Percentiles rank a stretch among this genome's conserved stretches.
phyloP scores from a whole-genome alignment of 1,284 basidiomycete species.

The Cryptococcus sp. region DNA sequence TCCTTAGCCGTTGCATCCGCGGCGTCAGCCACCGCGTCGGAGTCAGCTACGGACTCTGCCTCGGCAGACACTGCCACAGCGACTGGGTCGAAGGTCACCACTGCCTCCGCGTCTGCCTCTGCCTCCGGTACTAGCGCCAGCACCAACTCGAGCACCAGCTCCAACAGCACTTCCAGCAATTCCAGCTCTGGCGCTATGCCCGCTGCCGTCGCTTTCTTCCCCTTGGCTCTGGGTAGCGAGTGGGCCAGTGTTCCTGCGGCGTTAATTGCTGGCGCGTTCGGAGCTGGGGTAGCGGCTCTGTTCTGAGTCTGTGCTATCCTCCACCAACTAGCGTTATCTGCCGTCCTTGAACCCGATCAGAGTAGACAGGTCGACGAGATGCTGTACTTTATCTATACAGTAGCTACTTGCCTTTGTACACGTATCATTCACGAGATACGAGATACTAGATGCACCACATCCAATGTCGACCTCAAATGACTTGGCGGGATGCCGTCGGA shows the following conservation, averaged over 20 bases:
- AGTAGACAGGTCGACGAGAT: too few species aligned
- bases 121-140: background rate
- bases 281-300: conserved; percentile 23
- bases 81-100: background rate
- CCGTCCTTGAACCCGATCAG: too few species aligned
- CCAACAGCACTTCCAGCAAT: conserved; percentile 1
- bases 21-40: background rate
- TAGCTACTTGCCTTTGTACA: too few species aligned
- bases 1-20: conserved; percentile 2
- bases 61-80: background rate
- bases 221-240: conserved; percentile 8
- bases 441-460: too few species aligned
- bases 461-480: too few species aligned
- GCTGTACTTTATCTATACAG: too few species aligned
- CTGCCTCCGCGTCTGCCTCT: conserved; percentile 3
- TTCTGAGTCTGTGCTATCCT: conserved; percentile 15
- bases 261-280: conserved; percentile 22
- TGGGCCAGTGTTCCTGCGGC: conserved; percentile 17
- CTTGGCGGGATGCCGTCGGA: too few species aligned
- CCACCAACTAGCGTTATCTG: too few species aligned
- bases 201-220: background rate
- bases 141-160: background rate
- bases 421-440: too few species aligned
- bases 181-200: background rate
- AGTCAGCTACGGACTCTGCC: background rate